Percentiles rank a stretch among this genome's conserved stretches.
Evolutionary conservation across 192 early-diverging fungal species (phyloP).

Genomic region (Coemansia sp.): DNA sequence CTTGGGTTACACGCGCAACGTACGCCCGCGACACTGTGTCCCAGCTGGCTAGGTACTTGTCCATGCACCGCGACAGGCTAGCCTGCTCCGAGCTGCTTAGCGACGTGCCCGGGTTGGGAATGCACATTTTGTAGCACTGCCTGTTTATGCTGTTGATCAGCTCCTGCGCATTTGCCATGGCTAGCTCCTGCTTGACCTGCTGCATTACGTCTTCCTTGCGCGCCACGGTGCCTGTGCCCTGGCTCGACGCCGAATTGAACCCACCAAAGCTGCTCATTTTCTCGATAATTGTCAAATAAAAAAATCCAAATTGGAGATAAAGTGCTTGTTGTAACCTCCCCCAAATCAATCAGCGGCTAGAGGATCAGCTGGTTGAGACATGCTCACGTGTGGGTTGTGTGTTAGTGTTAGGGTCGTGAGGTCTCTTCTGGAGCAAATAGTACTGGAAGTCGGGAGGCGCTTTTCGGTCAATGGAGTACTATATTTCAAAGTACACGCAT

Average conservation of each 20-base stretch:
- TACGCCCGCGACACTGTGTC: conserved; percentile 77
- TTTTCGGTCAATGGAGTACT: neutral
- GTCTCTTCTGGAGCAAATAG: neutral
- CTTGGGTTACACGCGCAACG: conserved; percentile 68
- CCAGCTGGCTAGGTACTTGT: conserved; percentile 88
- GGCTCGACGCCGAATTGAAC: neutral
- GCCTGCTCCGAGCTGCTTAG: conserved; percentile 71
- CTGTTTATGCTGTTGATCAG: conserved; percentile 85
- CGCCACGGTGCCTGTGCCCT: neutral
- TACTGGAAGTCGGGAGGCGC: neutral
- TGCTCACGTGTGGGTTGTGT: neutral
- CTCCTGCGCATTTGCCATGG: conserved; percentile 79
- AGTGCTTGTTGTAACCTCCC: neutral
- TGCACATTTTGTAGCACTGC: conserved; percentile 84
- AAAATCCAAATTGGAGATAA: neutral
- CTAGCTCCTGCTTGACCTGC: conserved; percentile 73
- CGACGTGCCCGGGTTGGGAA: conserved; percentile 68
- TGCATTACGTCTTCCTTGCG: conserved; percentile 77
- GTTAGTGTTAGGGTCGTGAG: neutral
- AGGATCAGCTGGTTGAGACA: neutral
- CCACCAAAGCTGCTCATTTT: conserved; percentile 18
- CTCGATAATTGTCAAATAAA: neutral
- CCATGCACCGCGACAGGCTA: conserved; percentile 78
- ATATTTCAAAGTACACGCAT: neutral
- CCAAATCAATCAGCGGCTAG: no score